These are phyloP conservation scores for Asclepias syriaca DNA, from an alignment of 257 asterid species.

Conservation along the genomic window DNA sequence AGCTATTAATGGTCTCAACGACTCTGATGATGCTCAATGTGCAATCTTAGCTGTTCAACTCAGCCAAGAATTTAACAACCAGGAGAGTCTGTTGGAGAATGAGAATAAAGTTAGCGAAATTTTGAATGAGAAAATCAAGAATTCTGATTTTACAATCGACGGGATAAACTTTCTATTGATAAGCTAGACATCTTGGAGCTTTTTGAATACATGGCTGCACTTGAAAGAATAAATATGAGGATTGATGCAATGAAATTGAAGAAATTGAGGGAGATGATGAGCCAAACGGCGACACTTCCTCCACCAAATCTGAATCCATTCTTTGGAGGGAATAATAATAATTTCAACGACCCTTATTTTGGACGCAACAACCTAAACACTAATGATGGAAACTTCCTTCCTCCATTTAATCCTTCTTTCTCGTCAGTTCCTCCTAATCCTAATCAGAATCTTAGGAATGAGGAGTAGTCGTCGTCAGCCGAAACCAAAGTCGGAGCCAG, in stretches of 20 bases:
- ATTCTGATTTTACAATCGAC: conserved; percentile 14
- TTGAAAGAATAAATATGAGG: conserved; percentile 14
- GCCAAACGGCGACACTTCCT: neutral
- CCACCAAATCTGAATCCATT: neutral
- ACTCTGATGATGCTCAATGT: neutral
- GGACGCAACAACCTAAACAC: neutral
- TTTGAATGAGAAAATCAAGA: neutral
- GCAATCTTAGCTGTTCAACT: conserved; percentile 15
- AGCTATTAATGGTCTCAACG: conserved; percentile 29
- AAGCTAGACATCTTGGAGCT: conserved; percentile 21
- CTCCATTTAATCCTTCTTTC: too few species aligned
- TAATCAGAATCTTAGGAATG: neutral
- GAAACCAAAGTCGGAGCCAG: too few species aligned
- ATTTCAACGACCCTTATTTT: too few species aligned
- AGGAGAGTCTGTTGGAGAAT: neutral
- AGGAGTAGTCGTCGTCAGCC: too few species aligned
- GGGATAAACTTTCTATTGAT: conserved; percentile 28
- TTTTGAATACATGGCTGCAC: conserved; percentile 6
- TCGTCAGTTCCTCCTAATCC: too few species aligned
- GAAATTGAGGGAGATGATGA: neutral
- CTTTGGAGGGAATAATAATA: neutral
- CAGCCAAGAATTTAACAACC: conserved; percentile 19
- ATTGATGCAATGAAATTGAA: neutral
- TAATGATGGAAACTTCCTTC: too few species aligned
- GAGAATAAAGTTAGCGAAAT: neutral